Base-by-base conservation (phyloP, 495 filamentous ascomycete species). In the Margaritispora aquatica region DNA sequence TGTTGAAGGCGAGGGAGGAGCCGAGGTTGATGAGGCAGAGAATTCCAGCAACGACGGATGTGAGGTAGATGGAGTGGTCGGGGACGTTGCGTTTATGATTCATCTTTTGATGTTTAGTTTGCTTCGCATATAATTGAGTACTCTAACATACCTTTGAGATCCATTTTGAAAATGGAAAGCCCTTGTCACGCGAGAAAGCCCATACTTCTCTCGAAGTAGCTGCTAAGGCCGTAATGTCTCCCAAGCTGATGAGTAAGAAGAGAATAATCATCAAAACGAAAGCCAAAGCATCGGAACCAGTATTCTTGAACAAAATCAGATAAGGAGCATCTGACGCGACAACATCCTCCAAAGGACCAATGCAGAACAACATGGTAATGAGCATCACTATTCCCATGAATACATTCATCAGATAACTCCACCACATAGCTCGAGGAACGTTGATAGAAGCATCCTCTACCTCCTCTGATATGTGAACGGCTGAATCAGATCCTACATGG, bases 21-120 rank as follows among this genome's bases (percentile, higher is more conserved):
- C 80, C 82, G 54, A 87, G 76, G 62, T 84, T 84, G 67, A 86
- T 84, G 26, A 84, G 68, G 0, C 81, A 80, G 1, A 88, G 71
- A 26, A 83, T 66, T 51, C 78, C 73, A 17, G 83, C 74, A 41
- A 78, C 68, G 26, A 70, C 58, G 60, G 77, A 73, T 5, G 77
- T 78, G 29, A 81, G 61, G 19, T 77, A 60, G 49, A 84, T 72
- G 0, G 84, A 70, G 57, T 80, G 79, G 38, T 82, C 68, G 1
- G 84, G 83, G 29, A 88, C 75, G 50, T 77, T 73, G 57, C 66
- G 77, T 57, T 69, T 67, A 27, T 62, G 65, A 36, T 72, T 65
- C 26, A 76, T 70, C 62, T 60, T n/a, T n/a, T n/a, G n/a, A n/a
- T n/a, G n/a, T n/a, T n/a, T n/a, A n/a, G 26, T 70, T 8, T 1